A percentile compares a stretch with the other conserved stretches of the same genome.
These are phyloP conservation scores for Phytopythium montanum DNA, from an alignment of 352 stramenopile species.

Conservation along the genomic window DNA sequence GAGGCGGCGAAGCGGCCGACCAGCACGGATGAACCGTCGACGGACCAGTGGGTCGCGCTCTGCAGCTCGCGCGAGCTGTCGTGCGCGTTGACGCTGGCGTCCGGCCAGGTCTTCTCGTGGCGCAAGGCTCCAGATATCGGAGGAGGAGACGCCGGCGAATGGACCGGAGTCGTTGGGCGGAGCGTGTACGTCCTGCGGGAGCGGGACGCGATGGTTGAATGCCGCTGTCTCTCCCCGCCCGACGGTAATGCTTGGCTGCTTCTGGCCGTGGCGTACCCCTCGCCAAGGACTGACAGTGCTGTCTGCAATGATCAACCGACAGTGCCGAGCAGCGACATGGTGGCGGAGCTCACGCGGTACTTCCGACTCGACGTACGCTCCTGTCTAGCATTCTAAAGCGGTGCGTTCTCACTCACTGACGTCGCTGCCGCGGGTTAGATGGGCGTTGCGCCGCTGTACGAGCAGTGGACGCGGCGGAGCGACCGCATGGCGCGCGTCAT, in stretches of 20 bases:
- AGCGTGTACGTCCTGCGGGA: constrained; percentile 52
- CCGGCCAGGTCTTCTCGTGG: constrained; percentile 53
- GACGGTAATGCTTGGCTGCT: constrained; percentile 28
- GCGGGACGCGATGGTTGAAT: constrained; percentile 28
- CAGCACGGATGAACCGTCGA: background rate
- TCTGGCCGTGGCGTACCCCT: background rate
- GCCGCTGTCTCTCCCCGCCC: constrained; percentile 61
- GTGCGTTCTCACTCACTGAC: background rate
- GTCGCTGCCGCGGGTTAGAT: constrained; percentile 11
- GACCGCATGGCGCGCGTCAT: constrained; percentile 73
- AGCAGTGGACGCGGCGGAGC: constrained; percentile 67
- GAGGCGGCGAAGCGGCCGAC: background rate
- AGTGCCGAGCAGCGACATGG: constrained; percentile 38
- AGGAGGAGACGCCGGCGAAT: constrained; percentile 20
- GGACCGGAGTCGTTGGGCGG: constrained; percentile 46
- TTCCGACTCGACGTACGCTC: constrained; percentile 82
- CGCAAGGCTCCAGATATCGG: constrained; percentile 9
- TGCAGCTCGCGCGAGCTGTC: constrained; percentile 43
- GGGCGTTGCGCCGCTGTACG: constrained; percentile 63
- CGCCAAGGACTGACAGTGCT: background rate
- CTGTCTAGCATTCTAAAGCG: background rate
- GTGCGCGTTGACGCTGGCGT: constrained; percentile 41
- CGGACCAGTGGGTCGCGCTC: constrained; percentile 37
- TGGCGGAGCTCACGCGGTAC: constrained; percentile 72
- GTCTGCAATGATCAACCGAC: background rate